A percentile compares a stretch with the other conserved stretches of the same genome.
Evolutionary conservation across 1,284 basidiomycete genomes (phyloP).

Genomic region (Sphaerobolus stellatus): DNA sequence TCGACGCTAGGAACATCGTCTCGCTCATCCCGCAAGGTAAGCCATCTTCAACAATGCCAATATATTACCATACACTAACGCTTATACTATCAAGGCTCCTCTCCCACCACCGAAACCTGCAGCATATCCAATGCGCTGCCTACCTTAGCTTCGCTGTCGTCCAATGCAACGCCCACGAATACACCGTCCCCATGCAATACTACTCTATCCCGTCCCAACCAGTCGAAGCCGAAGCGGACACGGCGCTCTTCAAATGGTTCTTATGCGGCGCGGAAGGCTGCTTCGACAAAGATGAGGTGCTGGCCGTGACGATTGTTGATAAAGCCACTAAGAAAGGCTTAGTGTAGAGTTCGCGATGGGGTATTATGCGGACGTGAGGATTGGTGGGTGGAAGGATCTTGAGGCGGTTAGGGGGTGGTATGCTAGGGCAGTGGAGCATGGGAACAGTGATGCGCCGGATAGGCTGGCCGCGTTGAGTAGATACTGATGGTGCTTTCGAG

Average conservation of each 20-base stretch:
- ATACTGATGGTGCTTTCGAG: slow-evolving; percentile 65
- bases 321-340: slow-evolving; percentile 83
- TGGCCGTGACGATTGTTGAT: slow-evolving; percentile 89
- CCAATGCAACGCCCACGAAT: slow-evolving; percentile 93
- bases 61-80: not conserved
- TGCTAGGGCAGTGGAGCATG: slow-evolving; percentile 71
- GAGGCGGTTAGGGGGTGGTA: slow-evolving; percentile 72
- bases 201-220: slow-evolving; percentile 84
- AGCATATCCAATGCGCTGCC: slow-evolving; percentile 77
- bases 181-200: slow-evolving; percentile 90
- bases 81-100: not conserved
- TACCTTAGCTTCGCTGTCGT: slow-evolving; percentile 86
- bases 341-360: slow-evolving; percentile 94
- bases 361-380: slow-evolving; percentile 85
- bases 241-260: slow-evolving; percentile 96
- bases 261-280: slow-evolving; percentile 74
- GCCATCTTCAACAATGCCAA: slow-evolving; percentile 23
- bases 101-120: slow-evolving; percentile 49
- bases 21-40: slow-evolving; percentile 50
- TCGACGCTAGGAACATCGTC: slow-evolving; percentile 53
- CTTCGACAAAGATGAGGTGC: slow-evolving; percentile 87
- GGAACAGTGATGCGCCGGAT: slow-evolving; percentile 78
- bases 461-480: slow-evolving; percentile 69
- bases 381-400: slow-evolving; percentile 68
- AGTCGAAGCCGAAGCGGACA: slow-evolving; percentile 90